A percentile compares a stretch with the other conserved stretches of the same genome.
phyloP scores from a whole-genome alignment of 768 basidiomycete genomes.

The Lactifluus volemus region DNA sequence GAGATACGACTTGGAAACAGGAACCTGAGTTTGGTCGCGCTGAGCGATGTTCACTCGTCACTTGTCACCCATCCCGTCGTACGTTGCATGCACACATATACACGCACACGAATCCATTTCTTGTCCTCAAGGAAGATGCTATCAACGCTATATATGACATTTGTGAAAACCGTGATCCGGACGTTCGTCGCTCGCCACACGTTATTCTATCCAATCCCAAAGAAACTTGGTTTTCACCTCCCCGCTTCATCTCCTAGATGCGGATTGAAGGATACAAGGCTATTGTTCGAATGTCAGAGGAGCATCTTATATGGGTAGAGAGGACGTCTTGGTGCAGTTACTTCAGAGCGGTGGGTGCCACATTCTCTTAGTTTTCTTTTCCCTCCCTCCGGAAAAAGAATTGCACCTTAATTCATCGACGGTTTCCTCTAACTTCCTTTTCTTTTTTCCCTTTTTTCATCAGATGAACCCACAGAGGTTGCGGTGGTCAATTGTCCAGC shows the following conservation, averaged over 20 bases:
- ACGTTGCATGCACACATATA: conserved; percentile 16
- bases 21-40: conserved; percentile 39
- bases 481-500: conserved; percentile 52
- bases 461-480: conserved; percentile 63
- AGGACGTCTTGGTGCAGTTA: too few species aligned
- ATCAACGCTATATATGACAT: too few species aligned
- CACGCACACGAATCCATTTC: background rate
- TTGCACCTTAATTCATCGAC: too few species aligned
- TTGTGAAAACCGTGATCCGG: conserved; percentile 38
- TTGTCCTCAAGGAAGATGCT: too few species aligned
- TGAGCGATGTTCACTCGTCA: conserved; percentile 31
- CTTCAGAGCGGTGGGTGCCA: too few species aligned
- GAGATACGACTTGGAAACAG: too few species aligned
- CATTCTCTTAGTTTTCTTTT: too few species aligned
- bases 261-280: too few species aligned
- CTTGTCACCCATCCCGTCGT: conserved; percentile 33
- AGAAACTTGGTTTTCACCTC: background rate
- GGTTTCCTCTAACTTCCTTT: too few species aligned
- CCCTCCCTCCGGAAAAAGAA: background rate
- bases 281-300: too few species aligned
- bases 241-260: too few species aligned
- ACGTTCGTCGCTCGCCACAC: conserved; percentile 29
- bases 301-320: too few species aligned
- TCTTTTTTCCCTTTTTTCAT: background rate
- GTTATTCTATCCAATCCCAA: background rate